Evolutionary conservation across 2,329 filamentous ascomycete genomes (phyloP).

Genomic region (Curvularia eragrostidis): DNA sequence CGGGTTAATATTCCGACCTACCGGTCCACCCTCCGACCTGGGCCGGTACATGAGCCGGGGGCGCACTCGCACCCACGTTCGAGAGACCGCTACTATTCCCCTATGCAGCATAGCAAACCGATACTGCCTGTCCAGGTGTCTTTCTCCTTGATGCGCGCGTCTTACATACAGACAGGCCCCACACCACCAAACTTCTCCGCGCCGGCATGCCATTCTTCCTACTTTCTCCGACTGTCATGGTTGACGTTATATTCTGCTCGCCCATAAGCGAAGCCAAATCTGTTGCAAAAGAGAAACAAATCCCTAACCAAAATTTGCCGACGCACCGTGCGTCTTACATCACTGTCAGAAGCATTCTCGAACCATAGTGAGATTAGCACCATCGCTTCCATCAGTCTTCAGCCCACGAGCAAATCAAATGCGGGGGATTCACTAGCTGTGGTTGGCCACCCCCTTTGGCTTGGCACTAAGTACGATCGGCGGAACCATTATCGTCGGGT

Average conservation of each 20-base stretch:
- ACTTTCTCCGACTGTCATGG: background rate
- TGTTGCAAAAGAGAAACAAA: background rate
- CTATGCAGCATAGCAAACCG: constrained; percentile 1
- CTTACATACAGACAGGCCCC: constrained; percentile 1
- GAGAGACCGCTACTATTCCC: constrained; percentile 13
- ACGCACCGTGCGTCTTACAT: background rate
- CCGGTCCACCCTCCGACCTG: constrained; percentile 9
- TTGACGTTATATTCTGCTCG: background rate
- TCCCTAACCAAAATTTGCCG: background rate
- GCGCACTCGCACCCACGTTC: constrained; percentile 1
- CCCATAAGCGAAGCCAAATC: background rate
- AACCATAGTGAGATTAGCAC: background rate
- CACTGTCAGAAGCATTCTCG: background rate
- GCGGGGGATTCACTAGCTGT: constrained; percentile 7
- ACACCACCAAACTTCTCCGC: background rate
- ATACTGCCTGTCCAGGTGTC: background rate
- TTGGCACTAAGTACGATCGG: constrained; percentile 3
- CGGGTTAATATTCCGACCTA: constrained; percentile 12
- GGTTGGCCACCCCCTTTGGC: background rate
- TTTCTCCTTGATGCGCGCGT: background rate
- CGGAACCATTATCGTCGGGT: constrained; percentile 2
- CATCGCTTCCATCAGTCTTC: background rate
- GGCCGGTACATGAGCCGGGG: constrained; percentile 6
- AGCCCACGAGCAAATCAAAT: background rate
- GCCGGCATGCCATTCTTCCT: background rate